Base-by-base conservation (phyloP, 176 grass and related monocot species). In the Eleusine indica region DNA sequence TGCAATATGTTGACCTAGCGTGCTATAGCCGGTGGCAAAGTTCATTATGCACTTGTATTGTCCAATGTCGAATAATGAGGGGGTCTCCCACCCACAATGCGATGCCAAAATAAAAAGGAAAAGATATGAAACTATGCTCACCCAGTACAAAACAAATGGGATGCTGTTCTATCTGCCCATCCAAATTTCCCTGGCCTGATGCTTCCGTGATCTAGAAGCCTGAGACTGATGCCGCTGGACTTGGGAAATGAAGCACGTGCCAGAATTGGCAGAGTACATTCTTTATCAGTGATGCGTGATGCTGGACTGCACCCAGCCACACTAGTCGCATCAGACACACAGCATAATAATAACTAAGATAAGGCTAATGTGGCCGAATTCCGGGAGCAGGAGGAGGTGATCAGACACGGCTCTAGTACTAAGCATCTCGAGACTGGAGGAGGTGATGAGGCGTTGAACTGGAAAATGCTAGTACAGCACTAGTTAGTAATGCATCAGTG, bases 201-300 rank as follows among this genome's bases (percentile, higher is more conserved):
- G 79, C 83, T 86, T 49, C 52, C 84, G 88, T 90, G 77, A 86
- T 21, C 49, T 12, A 54, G 53, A 87, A 83, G 88, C 54, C 44
- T 16, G 70, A 63, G 73, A 66, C 15, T 2, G 68, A 66, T 79
- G 84, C 79, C 17, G 12, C 67, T 10, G 0, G 39, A 15, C n/a
- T 64, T 64, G 14, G 0, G 2, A 70, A 42, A 70, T 57, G 44
- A 21, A 64, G 32, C 84, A 79, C 43, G 84, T 68, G 80, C 71
- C 29, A 21, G 68, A 88, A 83, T 72, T 77, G 11, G 0, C 7
- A 2, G 46, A 1, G 48, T 22, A 74, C 21, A 41, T 61, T 49
- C 40, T 61, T 78, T 21, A 60, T 13, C 68, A 5, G 47, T 12
- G 46, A 3, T 2, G 66, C 10, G 19, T 18, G 17, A 44, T 8